Conservation (phyloP, 345 rosid species). For the Isatis tinctoria region DNA sequence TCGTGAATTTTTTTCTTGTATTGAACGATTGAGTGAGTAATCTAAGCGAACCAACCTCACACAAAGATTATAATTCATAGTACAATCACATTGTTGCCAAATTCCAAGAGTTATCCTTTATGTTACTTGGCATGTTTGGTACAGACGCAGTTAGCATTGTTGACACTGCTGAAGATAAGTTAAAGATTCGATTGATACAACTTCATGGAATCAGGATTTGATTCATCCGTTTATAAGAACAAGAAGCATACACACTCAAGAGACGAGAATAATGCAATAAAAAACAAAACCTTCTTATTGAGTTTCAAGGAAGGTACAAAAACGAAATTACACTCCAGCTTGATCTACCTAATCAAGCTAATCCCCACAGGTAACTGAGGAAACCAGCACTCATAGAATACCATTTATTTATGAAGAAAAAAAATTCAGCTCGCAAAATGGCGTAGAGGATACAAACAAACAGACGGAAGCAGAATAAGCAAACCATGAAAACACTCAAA, state of each 20-base stretch:
- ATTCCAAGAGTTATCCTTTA: neutral
- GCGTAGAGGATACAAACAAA: neutral
- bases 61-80: neutral
- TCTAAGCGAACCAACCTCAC: no score
- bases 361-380: neutral
- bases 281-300: neutral
- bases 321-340: neutral
- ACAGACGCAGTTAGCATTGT: no score
- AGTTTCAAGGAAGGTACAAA: neutral
- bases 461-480: neutral
- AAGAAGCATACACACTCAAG: neutral
- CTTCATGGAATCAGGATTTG: neutral
- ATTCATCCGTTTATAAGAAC: neutral
- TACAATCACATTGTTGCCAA: neutral
- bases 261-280: neutral
- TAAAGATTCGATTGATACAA: neutral
- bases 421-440: neutral
- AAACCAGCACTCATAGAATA: neutral
- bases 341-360: neutral
- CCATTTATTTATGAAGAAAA: neutral
- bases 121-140: neutral
- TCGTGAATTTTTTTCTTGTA: neutral
- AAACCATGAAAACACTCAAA: slow-evolving; percentile 2
- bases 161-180: neutral
- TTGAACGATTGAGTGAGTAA: neutral